phyloP scores from a whole-genome alignment of 2,329 filamentous ascomycete species.

The Pyrenochaeta sp. region DNA sequence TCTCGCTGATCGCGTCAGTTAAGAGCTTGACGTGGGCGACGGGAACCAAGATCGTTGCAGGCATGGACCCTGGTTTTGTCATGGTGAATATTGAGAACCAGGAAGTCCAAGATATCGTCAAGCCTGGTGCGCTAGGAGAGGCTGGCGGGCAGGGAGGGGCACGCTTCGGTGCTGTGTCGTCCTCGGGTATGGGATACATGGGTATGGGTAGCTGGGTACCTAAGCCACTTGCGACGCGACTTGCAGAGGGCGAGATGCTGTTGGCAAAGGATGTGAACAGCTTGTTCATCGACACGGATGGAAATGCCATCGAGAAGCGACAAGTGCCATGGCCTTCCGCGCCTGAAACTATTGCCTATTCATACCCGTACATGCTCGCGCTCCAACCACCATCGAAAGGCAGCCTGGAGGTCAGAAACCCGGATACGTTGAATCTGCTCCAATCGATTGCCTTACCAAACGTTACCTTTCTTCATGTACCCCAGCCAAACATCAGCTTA shows the following conservation, averaged over 20 bases:
- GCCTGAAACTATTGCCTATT: constrained; percentile 92
- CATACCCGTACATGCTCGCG: constrained; percentile 92
- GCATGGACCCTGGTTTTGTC: constrained; percentile 90
- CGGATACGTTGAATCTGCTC: constrained; percentile 86
- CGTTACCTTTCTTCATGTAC: constrained; percentile 86
- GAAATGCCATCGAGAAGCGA: constrained; percentile 80
- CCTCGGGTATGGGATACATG: constrained; percentile 95
- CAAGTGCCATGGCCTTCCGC: constrained; percentile 93
- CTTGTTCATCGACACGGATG: constrained; percentile 85
- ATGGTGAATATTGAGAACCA: constrained; percentile 84
- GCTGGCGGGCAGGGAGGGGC: constrained; percentile 70
- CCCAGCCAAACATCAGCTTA: constrained; percentile 90
- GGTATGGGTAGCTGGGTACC: constrained; percentile 91
- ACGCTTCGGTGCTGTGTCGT: constrained; percentile 83
- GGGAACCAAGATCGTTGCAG: constrained; percentile 85
- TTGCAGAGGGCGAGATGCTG: constrained; percentile 84
- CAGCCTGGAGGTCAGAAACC: constrained; percentile 88
- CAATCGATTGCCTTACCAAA: constrained; percentile 85
- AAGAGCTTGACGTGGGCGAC: constrained; percentile 92
- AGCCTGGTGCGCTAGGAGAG: constrained; percentile 75
- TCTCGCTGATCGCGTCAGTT: constrained; percentile 81
- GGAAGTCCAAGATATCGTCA: constrained; percentile 78
- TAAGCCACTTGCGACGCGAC: constrained; percentile 83
- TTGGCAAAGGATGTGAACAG: constrained; percentile 99
- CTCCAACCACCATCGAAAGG: constrained; percentile 85